These are phyloP conservation scores for Glebionis coronaria DNA, from an alignment of 129 eudicot genomes.

Conservation along the genomic window DNA sequence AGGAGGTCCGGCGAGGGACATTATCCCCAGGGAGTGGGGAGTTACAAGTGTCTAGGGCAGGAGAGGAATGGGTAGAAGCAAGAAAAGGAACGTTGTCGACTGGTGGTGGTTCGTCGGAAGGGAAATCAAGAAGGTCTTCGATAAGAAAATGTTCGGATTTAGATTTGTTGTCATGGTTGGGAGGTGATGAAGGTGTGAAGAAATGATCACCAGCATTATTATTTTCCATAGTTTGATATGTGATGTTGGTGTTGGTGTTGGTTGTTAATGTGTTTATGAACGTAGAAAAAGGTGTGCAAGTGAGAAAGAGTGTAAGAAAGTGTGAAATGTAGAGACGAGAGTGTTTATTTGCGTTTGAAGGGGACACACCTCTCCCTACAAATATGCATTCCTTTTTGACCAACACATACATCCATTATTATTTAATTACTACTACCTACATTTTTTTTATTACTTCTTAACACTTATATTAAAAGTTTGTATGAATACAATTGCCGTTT, in stretches of 20 bases:
- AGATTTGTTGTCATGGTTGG: slow-evolving; percentile 28
- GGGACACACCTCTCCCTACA: slow-evolving; percentile 54
- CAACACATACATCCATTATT: too few species aligned
- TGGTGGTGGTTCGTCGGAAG: slow-evolving; percentile 61
- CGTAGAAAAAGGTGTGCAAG: slow-evolving; percentile 26
- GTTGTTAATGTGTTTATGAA: neutral
- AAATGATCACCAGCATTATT: slow-evolving; percentile 22
- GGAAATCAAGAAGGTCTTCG: slow-evolving; percentile 79
- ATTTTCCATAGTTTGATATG: slow-evolving; percentile 37
- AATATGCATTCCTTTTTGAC: slow-evolving; percentile 32
- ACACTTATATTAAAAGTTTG: too few species aligned
- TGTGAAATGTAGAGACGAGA: slow-evolving; percentile 35
- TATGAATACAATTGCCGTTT: too few species aligned
- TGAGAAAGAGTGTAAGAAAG: slow-evolving; percentile 31
- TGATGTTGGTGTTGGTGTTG: neutral
- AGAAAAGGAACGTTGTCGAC: slow-evolving; percentile 7
- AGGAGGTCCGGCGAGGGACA: slow-evolving; percentile 27
- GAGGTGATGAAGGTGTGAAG: slow-evolving; percentile 22
- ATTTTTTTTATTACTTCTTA: neutral
- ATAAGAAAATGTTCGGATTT: slow-evolving; percentile 51
- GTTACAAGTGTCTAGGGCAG: slow-evolving; percentile 30
- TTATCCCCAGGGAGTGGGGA: slow-evolving; percentile 37
- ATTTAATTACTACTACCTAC: neutral
- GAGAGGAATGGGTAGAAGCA: slow-evolving; percentile 35
- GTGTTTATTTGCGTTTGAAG: slow-evolving; percentile 80